phyloP scores from a whole-genome alignment of 306 rosid genomes.

The Mimosa bimucronata region DNA sequence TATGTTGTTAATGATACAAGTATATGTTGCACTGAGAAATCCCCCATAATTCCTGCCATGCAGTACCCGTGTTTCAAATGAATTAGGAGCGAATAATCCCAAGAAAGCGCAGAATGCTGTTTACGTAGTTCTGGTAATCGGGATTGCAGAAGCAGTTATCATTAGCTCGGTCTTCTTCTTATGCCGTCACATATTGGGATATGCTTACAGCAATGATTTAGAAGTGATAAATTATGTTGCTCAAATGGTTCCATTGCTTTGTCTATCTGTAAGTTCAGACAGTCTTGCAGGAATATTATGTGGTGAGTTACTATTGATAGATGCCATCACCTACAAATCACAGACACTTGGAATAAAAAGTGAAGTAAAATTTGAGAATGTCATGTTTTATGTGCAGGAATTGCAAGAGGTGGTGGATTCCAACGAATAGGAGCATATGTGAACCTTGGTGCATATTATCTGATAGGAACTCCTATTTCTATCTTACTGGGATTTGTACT shows the following conservation, averaged over 20 bases:
- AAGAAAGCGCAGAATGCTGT: slow-evolving; percentile 49
- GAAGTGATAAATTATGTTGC: slow-evolving; percentile 52
- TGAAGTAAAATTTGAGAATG: neutral
- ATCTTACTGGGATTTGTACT: slow-evolving; percentile 42
- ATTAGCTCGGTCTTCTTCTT: slow-evolving; percentile 46
- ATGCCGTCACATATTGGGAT: slow-evolving; percentile 47
- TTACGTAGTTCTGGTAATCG: slow-evolving; percentile 43
- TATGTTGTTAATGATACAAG: neutral
- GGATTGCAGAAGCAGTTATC: slow-evolving; percentile 45
- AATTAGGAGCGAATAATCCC: slow-evolving; percentile 69
- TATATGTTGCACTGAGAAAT: neutral
- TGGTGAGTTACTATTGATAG: slow-evolving; percentile 34
- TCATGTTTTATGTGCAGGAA: slow-evolving; percentile 29
- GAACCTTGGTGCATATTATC: slow-evolving; percentile 55
- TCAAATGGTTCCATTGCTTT: slow-evolving; percentile 56
- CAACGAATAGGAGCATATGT: slow-evolving; percentile 46
- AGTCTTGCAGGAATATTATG: slow-evolving; percentile 44
- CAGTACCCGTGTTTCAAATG: slow-evolving; percentile 74
- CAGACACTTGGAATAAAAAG: neutral
- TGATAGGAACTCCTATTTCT: slow-evolving; percentile 43
- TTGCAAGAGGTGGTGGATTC: slow-evolving; percentile 55
- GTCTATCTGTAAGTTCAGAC: slow-evolving; percentile 49
- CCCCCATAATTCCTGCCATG: slow-evolving; percentile 13
- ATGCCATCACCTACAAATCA: neutral
- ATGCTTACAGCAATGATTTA: slow-evolving; percentile 59